Conservation (phyloP, 176 grass and related monocot species). For the Aechmea fasciata region DNA sequence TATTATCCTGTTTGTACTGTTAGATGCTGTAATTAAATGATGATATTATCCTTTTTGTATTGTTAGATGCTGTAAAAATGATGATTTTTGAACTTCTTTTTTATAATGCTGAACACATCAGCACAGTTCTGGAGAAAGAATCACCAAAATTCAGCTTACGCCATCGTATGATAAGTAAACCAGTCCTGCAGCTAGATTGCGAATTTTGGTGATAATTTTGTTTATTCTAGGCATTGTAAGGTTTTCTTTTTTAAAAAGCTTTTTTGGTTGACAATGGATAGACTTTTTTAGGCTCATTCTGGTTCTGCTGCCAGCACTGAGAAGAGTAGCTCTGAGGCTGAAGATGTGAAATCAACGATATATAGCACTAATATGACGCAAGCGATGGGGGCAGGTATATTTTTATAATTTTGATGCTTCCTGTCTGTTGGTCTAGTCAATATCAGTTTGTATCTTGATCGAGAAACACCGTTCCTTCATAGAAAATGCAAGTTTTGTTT, state of each 20-base stretch:
- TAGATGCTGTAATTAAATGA: no score
- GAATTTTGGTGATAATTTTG: not conserved
- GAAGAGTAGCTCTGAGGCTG: constrained; percentile 26
- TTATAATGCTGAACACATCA: no score
- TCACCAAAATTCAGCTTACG: no score
- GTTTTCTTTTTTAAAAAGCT: no score
- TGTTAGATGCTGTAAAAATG: no score
- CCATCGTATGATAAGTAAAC: no score
- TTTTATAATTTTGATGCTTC: not conserved
- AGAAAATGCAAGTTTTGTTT: not conserved
- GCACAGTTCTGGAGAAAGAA: no score
- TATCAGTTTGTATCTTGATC: not conserved
- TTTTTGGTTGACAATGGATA: not conserved
- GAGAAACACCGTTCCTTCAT: not conserved
- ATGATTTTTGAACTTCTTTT: no score
- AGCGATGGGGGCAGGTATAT: constrained; percentile 85
- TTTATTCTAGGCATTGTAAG: not conserved
- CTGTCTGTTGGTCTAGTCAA: not conserved
- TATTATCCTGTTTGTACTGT: no score
- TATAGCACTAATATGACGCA: constrained; percentile 86
- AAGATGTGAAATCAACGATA: constrained; percentile 42
- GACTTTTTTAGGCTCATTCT: constrained; percentile 30
- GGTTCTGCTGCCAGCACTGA: constrained; percentile 39
- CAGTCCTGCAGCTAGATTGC: no score
- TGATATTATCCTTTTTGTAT: no score